Base-by-base conservation (phyloP, 2,329 filamentous ascomycete species). In the Colletotrichum tropicicola region DNA sequence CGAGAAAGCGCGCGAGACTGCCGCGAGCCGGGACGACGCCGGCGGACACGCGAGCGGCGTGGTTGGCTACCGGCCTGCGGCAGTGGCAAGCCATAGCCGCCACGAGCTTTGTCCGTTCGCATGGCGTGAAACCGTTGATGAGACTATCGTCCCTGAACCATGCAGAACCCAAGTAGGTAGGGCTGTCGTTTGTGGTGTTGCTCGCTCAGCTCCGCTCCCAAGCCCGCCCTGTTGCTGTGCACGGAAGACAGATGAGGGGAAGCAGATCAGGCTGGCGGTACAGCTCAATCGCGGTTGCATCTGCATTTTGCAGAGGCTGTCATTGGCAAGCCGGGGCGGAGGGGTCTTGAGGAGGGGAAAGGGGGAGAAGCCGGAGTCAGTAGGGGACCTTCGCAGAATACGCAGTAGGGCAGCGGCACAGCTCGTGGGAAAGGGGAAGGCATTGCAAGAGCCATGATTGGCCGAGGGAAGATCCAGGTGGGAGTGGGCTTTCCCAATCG, bases 81-180 rank as follows among this genome's bases (percentile, higher is more conserved):
- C 54, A 59, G 49, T 35, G 44, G 44, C 49, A 60, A 65, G 57
- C 49, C 54, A 58, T 45, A 17, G 10, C 27, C 60, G 55, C 54
- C 61, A 56, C 4, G 44, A 44, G 27, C 49, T 51, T 55, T 56
- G 61, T 35, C 32, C 43, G 61, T 49, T 61, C 37, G 19, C 57
- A 49, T 56, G 35, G 58, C 17, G 49, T 56, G 58, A 57, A 63
- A 63, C 51, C 19, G 35, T 51, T n/a, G 35, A 57, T 28, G 27
- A 41, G 44, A 64, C 59, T 53, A 66, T 44, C 28, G 51, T 57
- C 41, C 41, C n/a, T 35, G 19, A 37, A 35, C 44, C 30, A 63
- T 23, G 54, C 7, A 27, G 17, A 17, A 32, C 28, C 45, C 7
- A 21, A 27, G 27, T 21, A 51, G 45, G 30, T 41, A 59, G 59